Percentiles rank a stretch among this genome's conserved stretches.
Conservation (phyloP, 139 green algal genomes). For the Tetraselmis chui region DNA sequence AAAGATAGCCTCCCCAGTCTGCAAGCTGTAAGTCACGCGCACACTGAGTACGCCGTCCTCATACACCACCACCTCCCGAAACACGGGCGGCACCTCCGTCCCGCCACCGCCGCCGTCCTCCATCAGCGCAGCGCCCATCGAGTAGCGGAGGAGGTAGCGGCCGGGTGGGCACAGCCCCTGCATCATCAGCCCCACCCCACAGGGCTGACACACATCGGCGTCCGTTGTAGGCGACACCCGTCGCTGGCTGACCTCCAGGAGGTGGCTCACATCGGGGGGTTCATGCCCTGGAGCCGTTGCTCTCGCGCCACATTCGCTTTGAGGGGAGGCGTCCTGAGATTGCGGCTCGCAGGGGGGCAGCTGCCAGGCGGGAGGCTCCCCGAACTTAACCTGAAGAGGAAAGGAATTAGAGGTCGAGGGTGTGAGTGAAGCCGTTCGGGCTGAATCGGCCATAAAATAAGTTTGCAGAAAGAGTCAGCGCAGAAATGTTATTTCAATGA, state of each 20-base stretch:
- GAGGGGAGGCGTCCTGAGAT: no score
- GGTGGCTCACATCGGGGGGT: neutral
- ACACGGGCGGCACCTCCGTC: neutral
- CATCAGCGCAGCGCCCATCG: neutral
- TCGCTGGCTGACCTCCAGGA: neutral
- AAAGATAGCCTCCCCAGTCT: neutral
- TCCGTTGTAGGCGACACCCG: neutral
- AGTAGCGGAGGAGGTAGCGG: neutral
- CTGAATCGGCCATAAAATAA: no score
- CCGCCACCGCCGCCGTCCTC: neutral
- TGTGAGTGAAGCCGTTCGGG: no score
- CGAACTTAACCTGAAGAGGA: no score
- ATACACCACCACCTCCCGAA: neutral
- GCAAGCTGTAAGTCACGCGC: neutral
- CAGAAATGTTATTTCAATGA: no score
- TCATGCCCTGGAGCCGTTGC: no score
- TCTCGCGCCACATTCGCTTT: no score
- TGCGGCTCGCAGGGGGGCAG: no score
- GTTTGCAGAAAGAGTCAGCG: no score
- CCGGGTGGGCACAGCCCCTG: neutral
- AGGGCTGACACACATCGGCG: neutral
- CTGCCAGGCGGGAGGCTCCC: no score
- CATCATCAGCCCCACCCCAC: neutral
- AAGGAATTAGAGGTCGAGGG: no score
- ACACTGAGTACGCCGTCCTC: neutral